Base-by-base conservation (phyloP, 257 asterid species). In the Jasminum sambac region DNA sequence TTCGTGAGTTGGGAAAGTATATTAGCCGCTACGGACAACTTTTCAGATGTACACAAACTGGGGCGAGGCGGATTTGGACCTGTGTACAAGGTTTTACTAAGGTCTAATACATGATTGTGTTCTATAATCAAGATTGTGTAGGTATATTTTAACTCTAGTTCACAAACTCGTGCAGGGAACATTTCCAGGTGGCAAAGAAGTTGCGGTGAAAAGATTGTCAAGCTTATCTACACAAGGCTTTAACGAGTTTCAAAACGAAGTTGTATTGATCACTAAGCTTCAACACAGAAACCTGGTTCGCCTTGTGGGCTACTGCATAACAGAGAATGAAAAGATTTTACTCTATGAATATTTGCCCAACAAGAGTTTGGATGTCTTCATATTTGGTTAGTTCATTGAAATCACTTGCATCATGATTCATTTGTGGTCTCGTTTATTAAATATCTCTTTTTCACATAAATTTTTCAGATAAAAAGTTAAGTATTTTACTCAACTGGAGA, bases 191-290 rank as follows among this genome's bases (percentile, higher is more conserved):
- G 80, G 77, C 44, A 64, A 71, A 67, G 82, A 74, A 66, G 63
- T 81, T 23, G 82, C 82, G 11, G 80, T 81, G 36, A 81, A 81
- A 68, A 71, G 85, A 36, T 68, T 81, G 58, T 70, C 77, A 63
- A 66, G 42, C 21, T 30, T 63, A 17, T 73, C 82, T 5, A 71
- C 46, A 4, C 82, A 81, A 61, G 82, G 85, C 16, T 48, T 68
- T 21, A 58, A 70, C 2, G 82, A 77, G 50, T 81, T 81, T 11
- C 57, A 52, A 24, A 81, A 77, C 10, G 82, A 77, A 50, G 71
- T 77, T 67, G 52, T 68, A 8, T 39, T 73, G 50, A 30, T 30
- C 36, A 30, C 36, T 30, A 30, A 30, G 36, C 36, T 30, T 30
- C 36, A 30, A 30, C 36, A 64, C 12, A 26, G 72, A 24, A 64